phyloP scores from a whole-genome alignment of 192 early-diverging fungal genomes.

The Coemansia sp. region DNA sequence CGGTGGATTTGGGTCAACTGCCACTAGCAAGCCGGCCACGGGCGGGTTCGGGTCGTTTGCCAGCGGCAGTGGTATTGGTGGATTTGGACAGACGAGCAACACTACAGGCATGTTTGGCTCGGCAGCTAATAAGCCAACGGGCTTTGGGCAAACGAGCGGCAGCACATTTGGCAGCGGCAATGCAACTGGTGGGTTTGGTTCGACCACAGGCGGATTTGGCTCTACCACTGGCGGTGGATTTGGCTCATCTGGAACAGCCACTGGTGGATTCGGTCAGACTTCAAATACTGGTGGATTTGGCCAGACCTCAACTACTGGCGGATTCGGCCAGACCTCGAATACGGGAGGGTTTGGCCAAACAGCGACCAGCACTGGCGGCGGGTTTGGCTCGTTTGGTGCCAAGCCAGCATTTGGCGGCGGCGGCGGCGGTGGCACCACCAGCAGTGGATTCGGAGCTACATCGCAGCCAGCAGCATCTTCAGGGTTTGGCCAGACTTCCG shows the following conservation, averaged over 20 bases:
- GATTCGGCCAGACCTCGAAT: slow-evolving; percentile 9
- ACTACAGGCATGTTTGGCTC: slow-evolving; percentile 12
- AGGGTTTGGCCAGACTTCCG: slow-evolving; percentile 19
- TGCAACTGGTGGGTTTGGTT: slow-evolving; percentile 12
- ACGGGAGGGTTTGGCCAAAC: slow-evolving; percentile 13
- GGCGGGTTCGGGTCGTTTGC: slow-evolving; percentile 28
- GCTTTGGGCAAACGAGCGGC: slow-evolving; percentile 6
- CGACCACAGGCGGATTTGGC: not conserved
- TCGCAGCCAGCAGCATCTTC: slow-evolving; percentile 16
- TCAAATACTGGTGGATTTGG: slow-evolving; percentile 7
- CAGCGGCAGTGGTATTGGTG: slow-evolving; percentile 19
- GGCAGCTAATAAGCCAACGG: slow-evolving; percentile 18
- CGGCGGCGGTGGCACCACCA: too few relatives aligned
- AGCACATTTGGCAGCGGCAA: slow-evolving; percentile 22
- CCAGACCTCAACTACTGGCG: slow-evolving; percentile 2
- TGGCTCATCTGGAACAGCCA: slow-evolving; percentile 2
- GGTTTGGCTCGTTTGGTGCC: slow-evolving; percentile 49
- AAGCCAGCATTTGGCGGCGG: slow-evolving; percentile 20
- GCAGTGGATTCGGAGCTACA: slow-evolving; percentile 16
- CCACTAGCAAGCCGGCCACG: slow-evolving; percentile 15
- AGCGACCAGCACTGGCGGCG: slow-evolving; percentile 1
- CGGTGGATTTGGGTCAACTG: slow-evolving; percentile 10
- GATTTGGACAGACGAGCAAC: slow-evolving; percentile 18
- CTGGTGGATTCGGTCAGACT: not conserved
- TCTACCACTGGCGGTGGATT: not conserved